Conservation (phyloP, 2,329 filamentous ascomycete species). For the Alternaria triticina region DNA sequence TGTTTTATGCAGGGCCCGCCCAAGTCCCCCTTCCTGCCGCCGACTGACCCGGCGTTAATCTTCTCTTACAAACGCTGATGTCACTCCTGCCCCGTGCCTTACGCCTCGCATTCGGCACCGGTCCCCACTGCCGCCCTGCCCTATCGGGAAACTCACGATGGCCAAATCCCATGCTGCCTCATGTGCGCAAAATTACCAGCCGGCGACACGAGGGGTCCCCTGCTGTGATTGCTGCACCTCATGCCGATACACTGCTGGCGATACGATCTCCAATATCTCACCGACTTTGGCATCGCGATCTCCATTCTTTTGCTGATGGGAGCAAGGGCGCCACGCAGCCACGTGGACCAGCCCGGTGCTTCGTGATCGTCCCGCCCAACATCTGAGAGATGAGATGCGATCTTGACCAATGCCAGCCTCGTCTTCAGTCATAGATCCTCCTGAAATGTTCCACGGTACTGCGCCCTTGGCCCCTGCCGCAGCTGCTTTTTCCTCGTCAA, state of each 20-base stretch:
- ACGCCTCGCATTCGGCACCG: slow-evolving; percentile 2
- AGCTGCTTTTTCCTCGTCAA: slow-evolving; percentile 2
- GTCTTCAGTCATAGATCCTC: background rate
- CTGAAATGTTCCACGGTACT: slow-evolving; percentile 4
- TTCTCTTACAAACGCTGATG: slow-evolving; percentile 7
- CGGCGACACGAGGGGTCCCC: background rate
- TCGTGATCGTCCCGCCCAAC: slow-evolving; percentile 3
- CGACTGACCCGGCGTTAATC: slow-evolving; percentile 11
- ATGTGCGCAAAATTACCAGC: background rate
- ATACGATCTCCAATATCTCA: background rate
- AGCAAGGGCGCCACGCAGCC: slow-evolving; percentile 2
- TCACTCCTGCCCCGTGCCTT: background rate
- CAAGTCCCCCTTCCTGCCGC: slow-evolving; percentile 7
- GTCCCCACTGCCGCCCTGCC: background rate
- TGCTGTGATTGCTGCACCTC: background rate
- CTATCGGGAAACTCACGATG: slow-evolving; percentile 5
- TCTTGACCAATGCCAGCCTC: slow-evolving; percentile 2
- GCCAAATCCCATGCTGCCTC: background rate
- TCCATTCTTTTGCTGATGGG: background rate
- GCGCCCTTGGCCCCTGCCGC: background rate
- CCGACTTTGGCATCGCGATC: background rate
- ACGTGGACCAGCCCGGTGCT: slow-evolving; percentile 3
- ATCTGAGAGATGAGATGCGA: slow-evolving; percentile 1
- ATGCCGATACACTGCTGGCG: background rate
- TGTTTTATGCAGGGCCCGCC: slow-evolving; percentile 13